A percentile compares a stretch with the other conserved stretches of the same genome.
These are phyloP conservation scores for Ceriops decandra DNA, from an alignment of 345 rosid species.

Conservation along the genomic window DNA sequence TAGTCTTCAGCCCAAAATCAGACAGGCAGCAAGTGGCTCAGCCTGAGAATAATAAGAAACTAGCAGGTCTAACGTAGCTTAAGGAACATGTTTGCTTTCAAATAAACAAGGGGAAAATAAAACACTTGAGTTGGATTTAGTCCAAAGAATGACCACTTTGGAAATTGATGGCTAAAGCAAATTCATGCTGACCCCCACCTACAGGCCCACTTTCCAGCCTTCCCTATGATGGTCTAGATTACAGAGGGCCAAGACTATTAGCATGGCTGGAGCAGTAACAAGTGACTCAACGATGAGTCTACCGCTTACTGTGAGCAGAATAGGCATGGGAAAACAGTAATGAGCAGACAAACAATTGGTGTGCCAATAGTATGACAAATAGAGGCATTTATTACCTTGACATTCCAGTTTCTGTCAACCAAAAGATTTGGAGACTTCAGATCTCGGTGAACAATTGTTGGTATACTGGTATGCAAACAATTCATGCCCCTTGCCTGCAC, in stretches of 20 bases:
- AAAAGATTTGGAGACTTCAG: constrained; percentile 96
- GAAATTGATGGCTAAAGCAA: no score
- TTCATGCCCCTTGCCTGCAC: constrained; percentile 98
- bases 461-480: constrained; percentile 90
- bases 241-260: no score
- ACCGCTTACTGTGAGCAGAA: no score
- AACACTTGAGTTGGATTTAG: no score
- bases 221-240: no score
- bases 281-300: no score
- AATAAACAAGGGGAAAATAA: background rate
- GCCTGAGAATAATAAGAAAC: background rate
- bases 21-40: background rate
- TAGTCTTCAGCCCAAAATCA: background rate
- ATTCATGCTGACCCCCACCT: no score
- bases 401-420: constrained; percentile 98
- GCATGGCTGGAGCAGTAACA: no score
- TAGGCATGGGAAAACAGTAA: no score
- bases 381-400: constrained; percentile 49
- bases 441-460: constrained; percentile 98
- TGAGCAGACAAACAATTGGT: background rate
- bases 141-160: no score
- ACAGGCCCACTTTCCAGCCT: no score
- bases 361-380: constrained; percentile 1
- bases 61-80: background rate
- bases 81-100: background rate